Base-by-base conservation (phyloP, 179 eudicot species). In the Actinidia polygama region DNA sequence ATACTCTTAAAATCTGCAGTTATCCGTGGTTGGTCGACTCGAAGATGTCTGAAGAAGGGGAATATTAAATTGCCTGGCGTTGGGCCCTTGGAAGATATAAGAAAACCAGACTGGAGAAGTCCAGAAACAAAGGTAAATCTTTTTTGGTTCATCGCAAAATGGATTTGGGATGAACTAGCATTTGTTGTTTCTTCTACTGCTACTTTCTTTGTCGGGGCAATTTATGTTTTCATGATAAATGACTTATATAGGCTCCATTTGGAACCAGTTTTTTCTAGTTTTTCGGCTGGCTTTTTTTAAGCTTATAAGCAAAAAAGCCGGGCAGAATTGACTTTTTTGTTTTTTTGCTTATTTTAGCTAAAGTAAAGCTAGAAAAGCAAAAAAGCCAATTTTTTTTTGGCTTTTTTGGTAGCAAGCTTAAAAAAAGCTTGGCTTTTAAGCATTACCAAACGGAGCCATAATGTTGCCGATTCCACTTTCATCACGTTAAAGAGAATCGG, bases 21-120 rank as follows among this genome's bases (percentile, higher is more conserved):
- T 40, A 83, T 83, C 47, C 87, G 91, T 80, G 81, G 87, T 51
- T 89, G 91, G 90, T 84, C 86, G 80, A 73, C 73, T 47, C 85
- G 87, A 66, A 87, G 70, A 70, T 36, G 53, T 44, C n/a, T 75
- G 54, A 76, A 67, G 40, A 78, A 71, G 26, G 26, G 49, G 51
- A 49, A 85, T 9, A 40, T 69, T 19, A 75, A 57, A 75, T 15
- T 67, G 58, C 74, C 57, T 59, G 58, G 49, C 75, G 23, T 47
- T 44, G 82, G 79, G 24, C 46, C 16, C 47, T 12, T 16, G 73
- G 72, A 85, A 73, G 82, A 24, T 12, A 24, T 51, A 6, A 74
- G 77, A 59, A 79, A 71, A 10, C 63, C 71, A 12, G 79, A 44
- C 51, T 66, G 74, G 63, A 81, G 53, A 54, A 50, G 63, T 55